phyloP scores from a whole-genome alignment of 2,329 filamentous ascomycete genomes.

The Claviceps pazoutovae region DNA sequence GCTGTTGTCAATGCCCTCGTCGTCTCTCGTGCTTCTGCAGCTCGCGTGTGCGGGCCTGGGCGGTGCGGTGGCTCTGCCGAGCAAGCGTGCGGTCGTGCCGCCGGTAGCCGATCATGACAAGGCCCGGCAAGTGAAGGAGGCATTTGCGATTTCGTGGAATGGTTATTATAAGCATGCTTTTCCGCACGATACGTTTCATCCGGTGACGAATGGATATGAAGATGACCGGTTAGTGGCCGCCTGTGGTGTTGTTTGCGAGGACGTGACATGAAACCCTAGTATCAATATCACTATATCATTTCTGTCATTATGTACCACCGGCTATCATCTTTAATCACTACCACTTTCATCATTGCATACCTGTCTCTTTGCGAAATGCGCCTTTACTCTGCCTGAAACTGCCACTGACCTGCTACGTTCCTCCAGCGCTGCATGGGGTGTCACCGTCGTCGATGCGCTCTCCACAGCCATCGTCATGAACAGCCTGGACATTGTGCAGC shows the following conservation, averaged over 20 bases:
- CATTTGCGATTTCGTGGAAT: slow-evolving; percentile 57
- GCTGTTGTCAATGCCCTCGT: slow-evolving; percentile 3
- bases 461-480: slow-evolving; percentile 70
- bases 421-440: slow-evolving; percentile 67
- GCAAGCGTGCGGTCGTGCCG: slow-evolving; percentile 2
- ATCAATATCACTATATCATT: neutral
- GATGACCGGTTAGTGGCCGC: slow-evolving; percentile 50
- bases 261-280: neutral
- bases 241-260: neutral
- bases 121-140: slow-evolving; percentile 49
- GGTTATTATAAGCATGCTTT: slow-evolving; percentile 64
- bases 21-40: slow-evolving; percentile 4
- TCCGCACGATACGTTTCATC: slow-evolving; percentile 61
- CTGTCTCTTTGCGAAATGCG: no score
- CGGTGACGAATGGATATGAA: slow-evolving; percentile 47
- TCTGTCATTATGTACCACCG: no score
- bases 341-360: no score
- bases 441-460: slow-evolving; percentile 67
- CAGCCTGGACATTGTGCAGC: slow-evolving; percentile 49
- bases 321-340: neutral
- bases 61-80: slow-evolving; percentile 1
- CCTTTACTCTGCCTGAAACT: no score
- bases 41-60: slow-evolving; percentile 1
- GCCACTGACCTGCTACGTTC: neutral
- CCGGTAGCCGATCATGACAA: slow-evolving; percentile 23